These are phyloP conservation scores for Globisporangium yorkense DNA, from an alignment of 352 stramenopile genomes.

Conservation along the genomic window DNA sequence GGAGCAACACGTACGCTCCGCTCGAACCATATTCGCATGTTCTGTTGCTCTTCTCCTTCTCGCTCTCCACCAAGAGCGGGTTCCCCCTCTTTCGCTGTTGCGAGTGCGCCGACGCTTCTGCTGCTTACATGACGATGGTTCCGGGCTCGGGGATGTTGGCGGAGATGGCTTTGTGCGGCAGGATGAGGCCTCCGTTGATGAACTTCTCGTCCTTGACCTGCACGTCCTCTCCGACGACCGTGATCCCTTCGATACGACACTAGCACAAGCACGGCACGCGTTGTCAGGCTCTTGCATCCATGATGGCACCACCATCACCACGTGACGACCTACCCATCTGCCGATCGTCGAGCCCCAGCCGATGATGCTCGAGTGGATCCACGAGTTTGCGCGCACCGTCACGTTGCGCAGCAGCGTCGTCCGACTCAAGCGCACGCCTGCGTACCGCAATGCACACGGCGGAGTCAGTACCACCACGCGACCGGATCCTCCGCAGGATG, in stretches of 20 bases:
- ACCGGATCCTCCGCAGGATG: no score
- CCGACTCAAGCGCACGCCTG: constrained; percentile 77
- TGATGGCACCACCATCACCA: background rate
- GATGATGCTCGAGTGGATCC: constrained; percentile 87
- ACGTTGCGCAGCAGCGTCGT: constrained; percentile 75
- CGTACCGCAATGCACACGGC: no score
- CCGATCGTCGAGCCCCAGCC: constrained; percentile 86
- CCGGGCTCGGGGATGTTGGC: constrained; percentile 77
- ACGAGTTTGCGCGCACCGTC: constrained; percentile 74
- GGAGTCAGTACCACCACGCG: background rate
- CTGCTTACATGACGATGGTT: constrained; percentile 83
- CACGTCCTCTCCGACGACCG: constrained; percentile 83
- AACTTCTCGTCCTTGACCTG: constrained; percentile 87
- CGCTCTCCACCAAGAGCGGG: no score
- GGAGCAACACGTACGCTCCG: background rate
- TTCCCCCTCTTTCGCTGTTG: no score
- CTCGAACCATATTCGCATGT: background rate
- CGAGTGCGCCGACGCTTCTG: background rate
- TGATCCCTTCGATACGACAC: constrained; percentile 82
- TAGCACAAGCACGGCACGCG: constrained; percentile 7
- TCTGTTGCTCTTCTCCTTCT: background rate
- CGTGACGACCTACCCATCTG: constrained; percentile 50
- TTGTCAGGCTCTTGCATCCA: background rate
- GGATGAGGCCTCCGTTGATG: constrained; percentile 84
- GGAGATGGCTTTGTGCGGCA: constrained; percentile 87